These are phyloP conservation scores for Planoprotostelium fungivorum DNA, from an alignment of 78 protist species.

Conservation along the genomic window DNA sequence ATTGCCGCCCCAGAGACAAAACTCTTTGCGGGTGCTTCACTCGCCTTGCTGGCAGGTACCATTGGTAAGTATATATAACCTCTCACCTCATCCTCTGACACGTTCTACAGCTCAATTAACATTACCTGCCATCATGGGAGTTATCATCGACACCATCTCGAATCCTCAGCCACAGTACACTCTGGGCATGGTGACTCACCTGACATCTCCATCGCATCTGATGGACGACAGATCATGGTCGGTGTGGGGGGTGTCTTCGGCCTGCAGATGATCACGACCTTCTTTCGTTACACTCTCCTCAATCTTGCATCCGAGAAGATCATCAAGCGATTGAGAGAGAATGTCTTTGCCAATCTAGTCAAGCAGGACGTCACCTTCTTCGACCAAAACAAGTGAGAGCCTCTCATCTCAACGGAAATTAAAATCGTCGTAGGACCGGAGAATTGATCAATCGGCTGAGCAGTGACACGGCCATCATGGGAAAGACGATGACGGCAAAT, in stretches of 20 bases:
- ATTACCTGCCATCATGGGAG: neutral
- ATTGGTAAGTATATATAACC: no score
- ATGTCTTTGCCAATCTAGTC: constrained; percentile 52
- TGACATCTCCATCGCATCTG: no score
- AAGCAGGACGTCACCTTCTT: constrained; percentile 86
- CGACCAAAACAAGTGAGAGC: constrained; percentile 48
- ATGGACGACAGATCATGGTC: neutral
- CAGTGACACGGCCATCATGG: constrained; percentile 42
- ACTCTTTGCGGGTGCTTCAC: neutral
- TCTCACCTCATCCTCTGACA: neutral
- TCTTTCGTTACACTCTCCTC: constrained; percentile 17
- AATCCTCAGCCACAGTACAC: neutral
- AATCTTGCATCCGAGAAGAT: constrained; percentile 57
- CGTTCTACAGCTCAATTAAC: neutral
- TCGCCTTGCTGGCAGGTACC: neutral
- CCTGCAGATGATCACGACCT: constrained; percentile 13
- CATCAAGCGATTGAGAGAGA: constrained; percentile 52
- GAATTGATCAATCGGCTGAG: constrained; percentile 81
- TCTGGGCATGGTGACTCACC: neutral
- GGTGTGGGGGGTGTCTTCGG: constrained; percentile 20
- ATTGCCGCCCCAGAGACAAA: neutral
- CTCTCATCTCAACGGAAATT: neutral
- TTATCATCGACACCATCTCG: neutral
- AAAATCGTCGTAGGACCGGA: constrained; percentile 62
- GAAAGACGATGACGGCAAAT: neutral